Conservation (phyloP, 306 rosid genomes). For the Lotus japonicus region DNA sequence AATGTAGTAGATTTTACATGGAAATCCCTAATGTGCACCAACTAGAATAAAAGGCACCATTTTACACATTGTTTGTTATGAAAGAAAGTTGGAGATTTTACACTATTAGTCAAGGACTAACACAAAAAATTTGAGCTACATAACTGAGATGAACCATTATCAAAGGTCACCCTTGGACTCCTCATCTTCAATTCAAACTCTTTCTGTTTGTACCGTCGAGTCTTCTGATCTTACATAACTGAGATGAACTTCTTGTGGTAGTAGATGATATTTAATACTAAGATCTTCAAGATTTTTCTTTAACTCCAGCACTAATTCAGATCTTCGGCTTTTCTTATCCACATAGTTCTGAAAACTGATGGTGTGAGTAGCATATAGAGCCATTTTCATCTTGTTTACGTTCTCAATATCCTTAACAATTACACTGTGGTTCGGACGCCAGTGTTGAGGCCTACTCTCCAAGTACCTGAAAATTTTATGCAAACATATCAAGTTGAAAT, state of each 20-base stretch:
- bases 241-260: conserved; percentile 64
- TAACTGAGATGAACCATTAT: neutral
- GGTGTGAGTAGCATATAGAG: conserved; percentile 50
- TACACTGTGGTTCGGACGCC: conserved; percentile 60
- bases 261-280: conserved; percentile 56
- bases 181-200: conserved; percentile 14
- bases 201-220: conserved; percentile 10
- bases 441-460: conserved; percentile 71
- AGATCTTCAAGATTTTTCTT: conserved; percentile 74
- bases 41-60: too few relatives aligned
- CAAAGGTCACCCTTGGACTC: neutral
- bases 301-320: conserved; percentile 73
- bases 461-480: conserved; percentile 45
- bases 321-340: conserved; percentile 56
- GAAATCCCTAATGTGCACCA: too few relatives aligned
- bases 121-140: too few relatives aligned
- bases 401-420: conserved; percentile 63
- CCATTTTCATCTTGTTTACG: conserved; percentile 65
- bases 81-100: too few relatives aligned
- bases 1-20: too few relatives aligned
- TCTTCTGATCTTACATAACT: conserved; percentile 30
- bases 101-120: too few relatives aligned
- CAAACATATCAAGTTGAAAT: neutral
- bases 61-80: too few relatives aligned
- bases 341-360: conserved; percentile 73